phyloP scores from a whole-genome alignment of 2,329 filamentous ascomycete species.

The Aspergillus eucalypticola region DNA sequence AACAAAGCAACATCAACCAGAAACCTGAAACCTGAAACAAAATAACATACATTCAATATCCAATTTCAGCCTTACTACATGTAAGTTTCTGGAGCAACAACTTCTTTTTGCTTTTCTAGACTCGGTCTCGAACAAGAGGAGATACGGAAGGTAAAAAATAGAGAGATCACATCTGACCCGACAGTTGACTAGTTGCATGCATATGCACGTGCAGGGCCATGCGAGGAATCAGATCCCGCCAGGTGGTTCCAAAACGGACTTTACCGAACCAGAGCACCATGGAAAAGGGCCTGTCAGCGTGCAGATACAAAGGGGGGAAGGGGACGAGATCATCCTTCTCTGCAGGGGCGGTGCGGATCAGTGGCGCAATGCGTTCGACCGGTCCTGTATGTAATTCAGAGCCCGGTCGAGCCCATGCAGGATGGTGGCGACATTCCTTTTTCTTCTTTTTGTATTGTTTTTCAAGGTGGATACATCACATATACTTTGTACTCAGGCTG shows the following conservation, averaged over 20 bases:
- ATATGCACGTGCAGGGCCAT: constrained; percentile 5
- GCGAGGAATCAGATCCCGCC: constrained; percentile 12
- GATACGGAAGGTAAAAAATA: not conserved
- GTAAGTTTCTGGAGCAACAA: not conserved
- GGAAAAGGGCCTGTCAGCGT: not conserved
- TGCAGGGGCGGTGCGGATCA: constrained; percentile 2
- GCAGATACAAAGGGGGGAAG: not conserved
- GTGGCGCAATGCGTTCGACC: not conserved
- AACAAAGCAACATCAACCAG: not conserved
- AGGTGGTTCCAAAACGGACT: constrained; percentile 11
- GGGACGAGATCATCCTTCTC: not conserved
- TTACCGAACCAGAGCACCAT: not conserved
- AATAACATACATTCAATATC: too few relatives aligned
- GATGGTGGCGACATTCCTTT: not conserved
- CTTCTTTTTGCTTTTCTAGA: not conserved
- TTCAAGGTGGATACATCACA: not conserved
- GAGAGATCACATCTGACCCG: not conserved
- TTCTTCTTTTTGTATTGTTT: not conserved
- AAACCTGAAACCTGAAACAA: not conserved
- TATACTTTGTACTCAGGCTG: not conserved
- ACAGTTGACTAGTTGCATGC: constrained; percentile 6
- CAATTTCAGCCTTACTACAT: not conserved
- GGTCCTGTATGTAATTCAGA: not conserved
- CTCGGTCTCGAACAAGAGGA: not conserved
- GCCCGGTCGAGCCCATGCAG: not conserved